Conservation (phyloP, 495 filamentous ascomycete species). For the Trichocladium antarcticum region DNA sequence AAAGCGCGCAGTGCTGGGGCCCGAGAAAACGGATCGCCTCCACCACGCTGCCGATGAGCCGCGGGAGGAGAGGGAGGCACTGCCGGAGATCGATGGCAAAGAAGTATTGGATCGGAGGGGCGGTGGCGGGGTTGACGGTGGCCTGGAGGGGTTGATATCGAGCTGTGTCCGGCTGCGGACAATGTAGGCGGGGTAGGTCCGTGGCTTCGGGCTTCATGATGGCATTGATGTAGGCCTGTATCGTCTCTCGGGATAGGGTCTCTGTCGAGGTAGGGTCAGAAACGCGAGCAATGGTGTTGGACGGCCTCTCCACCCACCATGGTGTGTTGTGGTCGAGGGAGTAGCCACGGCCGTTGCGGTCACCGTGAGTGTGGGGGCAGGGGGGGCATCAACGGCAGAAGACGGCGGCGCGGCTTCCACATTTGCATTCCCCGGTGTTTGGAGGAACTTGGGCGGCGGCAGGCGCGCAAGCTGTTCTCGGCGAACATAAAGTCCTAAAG, state of each 20-base stretch:
- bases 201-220: not conserved
- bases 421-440: not conserved
- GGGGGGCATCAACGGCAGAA: too few relatives aligned
- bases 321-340: not conserved
- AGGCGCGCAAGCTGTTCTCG: not conserved
- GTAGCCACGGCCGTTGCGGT: not conserved
- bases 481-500: not conserved
- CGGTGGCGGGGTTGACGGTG: conserved; percentile 46
- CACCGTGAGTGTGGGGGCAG: too few relatives aligned
- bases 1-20: conserved; percentile 37
- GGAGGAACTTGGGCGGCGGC: not conserved
- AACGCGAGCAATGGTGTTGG: not conserved
- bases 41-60: conserved; percentile 36
- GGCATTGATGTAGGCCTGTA: not conserved
- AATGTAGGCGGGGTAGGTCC: not conserved
- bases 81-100: conserved; percentile 42
- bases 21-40: conserved; percentile 40
- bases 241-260: not conserved
- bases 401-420: not conserved
- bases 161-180: not conserved
- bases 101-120: conserved; percentile 43
- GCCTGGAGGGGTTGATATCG: conserved; percentile 1
- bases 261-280: not conserved
- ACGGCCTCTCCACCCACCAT: not conserved
- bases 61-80: conserved; percentile 33